Base-by-base conservation (phyloP, 2,329 filamentous ascomycete species). In the Sclerotinia borealis region DNA sequence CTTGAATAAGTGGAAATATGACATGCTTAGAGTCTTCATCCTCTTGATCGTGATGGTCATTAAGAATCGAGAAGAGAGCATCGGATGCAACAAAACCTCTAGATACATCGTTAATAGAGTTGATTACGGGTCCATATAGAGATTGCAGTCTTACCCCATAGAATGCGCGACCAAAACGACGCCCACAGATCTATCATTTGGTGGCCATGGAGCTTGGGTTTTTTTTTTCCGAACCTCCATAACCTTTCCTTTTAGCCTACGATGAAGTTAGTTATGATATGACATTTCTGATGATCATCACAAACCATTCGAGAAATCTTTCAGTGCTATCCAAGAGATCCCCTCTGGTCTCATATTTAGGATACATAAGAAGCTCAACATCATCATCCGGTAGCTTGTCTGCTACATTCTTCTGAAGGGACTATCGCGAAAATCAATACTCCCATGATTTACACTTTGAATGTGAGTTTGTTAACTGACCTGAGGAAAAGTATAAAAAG, bases 21-120 rank as follows among this genome's bases (percentile, higher is more conserved):
- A 68, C 60, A 25, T 63, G 60, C 0, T 41, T 31, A 4, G 34
- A 31, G 13, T 58, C 41, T 59, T 67, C 66, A 15, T 61, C 63
- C 15, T 64, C 63, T 6, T 65, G 63, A 39, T 66, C 61, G 25
- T 64, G 49, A 31, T 67, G 62, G 37, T 71, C 67, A 47, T 65
- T 64, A 10, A 71, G 65, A 22, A 72, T 61, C 31, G 88, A 83
- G 68, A 95, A 84, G n/a, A 96, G 81, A 0, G 89, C 83, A 69
- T 96, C 92, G 2, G 89, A 89, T 8, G 90, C 92, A 10, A 96
- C 90, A 67, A 96, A 95, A 43, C 92, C 92, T 48, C 81, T 83
- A 58, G 2, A 22, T 43, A n/a, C 4, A 52, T 43, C 9, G 34
- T 66, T 1, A 41, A 65, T 70, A n/a, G 70, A 65, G 4, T 43